These are phyloP conservation scores for Leccinum angustisporum DNA, from an alignment of 1,284 basidiomycete species.

Conservation along the genomic window DNA sequence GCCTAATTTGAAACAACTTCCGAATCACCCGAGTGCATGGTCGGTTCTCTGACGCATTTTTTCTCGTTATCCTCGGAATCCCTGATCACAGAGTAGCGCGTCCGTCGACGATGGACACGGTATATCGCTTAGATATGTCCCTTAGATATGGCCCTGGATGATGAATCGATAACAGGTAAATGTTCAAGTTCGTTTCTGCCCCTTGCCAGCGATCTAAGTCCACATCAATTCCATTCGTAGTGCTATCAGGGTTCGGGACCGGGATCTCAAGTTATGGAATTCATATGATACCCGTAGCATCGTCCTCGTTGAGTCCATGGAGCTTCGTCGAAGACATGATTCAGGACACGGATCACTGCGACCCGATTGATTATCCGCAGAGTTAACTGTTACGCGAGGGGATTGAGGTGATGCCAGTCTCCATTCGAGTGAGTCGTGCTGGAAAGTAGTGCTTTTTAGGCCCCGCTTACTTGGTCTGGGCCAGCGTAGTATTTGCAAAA, in stretches of 20 bases:
- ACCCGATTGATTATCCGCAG: neutral
- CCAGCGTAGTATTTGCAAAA: neutral
- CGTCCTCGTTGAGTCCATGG: conserved; percentile 10
- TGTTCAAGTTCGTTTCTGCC: neutral
- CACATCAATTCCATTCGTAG: conserved; percentile 12
- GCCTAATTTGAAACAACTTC: conserved; percentile 9
- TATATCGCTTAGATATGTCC: conserved; percentile 7
- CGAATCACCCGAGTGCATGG: neutral
- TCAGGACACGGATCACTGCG: neutral
- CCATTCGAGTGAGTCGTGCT: neutral
- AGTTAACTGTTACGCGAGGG: neutral
- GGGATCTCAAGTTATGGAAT: conserved; percentile 14
- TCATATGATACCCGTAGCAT: conserved; percentile 5
- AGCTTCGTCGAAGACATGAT: neutral
- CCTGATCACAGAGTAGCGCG: conserved; percentile 9
- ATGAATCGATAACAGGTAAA: neutral
- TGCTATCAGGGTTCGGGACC: conserved; percentile 1
- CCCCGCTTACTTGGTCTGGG: neutral
- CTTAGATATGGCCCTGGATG: conserved; percentile 3
- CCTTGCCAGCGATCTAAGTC: neutral
- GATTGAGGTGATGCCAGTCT: neutral
- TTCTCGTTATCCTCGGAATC: conserved; percentile 8
- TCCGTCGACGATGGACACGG: neutral
- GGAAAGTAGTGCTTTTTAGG: neutral
- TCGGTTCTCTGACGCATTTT: neutral